Base-by-base conservation (phyloP, 495 filamentous ascomycete genomes). In the Podospora comata region DNA sequence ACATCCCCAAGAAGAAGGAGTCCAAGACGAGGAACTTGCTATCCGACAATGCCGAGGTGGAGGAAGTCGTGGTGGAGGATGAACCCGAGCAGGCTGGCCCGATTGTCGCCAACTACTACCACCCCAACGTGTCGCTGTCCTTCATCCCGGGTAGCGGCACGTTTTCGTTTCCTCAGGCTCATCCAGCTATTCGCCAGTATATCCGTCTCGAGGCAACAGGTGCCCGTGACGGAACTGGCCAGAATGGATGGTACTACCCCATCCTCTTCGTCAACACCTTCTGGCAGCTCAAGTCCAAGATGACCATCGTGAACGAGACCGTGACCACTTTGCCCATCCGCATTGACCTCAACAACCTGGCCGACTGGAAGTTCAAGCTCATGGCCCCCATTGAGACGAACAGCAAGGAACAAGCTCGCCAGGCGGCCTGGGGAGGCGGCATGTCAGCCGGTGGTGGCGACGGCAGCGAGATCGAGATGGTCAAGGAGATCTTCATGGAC, bases 161-260 rank as follows among this genome's bases (percentile, higher is more conserved):
- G 4, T 76, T 90, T 71, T 82, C 79, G 34, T 93, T 86, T 66
- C 81, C 83, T n/a, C 81, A 85, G 65, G 79, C 92, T 65, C 91
- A 92, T 65, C 90, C 91, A 0, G 90, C 92, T 1, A 79, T 90
- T 60, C 86, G 90, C 13, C 89, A 93, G 73, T 92, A 91, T 74
- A 77, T 97, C 2, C 86, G 88, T 34, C 84, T 97, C 59, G 95
- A 98, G 74, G 78, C 78, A 1, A 80, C 92, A 76, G 69, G 90
- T 84, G 76, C 91, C 85, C 67, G 95, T 39, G 95, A 99, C 79
- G 84, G 80, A 5, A 87, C 87, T 5, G 95, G 95, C 6, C 86
- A 93, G 77, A 94, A 97, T 80, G 90, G 91, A 57, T 99, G 95
- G 95, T 99, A 97, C 79, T 99, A 84, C 76, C 95, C 95, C 4